These are phyloP conservation scores for Boletus pseudopeckii DNA, from an alignment of 768 basidiomycete genomes.

Conservation along the genomic window DNA sequence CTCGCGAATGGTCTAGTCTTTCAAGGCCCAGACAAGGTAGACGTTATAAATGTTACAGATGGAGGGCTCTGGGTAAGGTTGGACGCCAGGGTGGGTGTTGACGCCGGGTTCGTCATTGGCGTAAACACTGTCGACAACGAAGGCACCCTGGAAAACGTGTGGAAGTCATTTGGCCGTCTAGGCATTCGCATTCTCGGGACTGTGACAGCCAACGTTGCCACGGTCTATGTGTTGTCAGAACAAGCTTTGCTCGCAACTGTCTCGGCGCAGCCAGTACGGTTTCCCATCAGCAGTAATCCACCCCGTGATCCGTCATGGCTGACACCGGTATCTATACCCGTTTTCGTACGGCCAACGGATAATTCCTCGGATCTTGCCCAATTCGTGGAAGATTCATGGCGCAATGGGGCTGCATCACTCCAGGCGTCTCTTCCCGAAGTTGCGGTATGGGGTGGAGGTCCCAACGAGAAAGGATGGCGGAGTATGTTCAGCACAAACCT, in stretches of 20 bases:
- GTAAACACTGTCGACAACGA: slow-evolving; percentile 47
- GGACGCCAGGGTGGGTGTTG: slow-evolving; percentile 57
- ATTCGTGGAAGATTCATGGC: slow-evolving; percentile 61
- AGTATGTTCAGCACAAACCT: slow-evolving; percentile 37
- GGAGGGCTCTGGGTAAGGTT: slow-evolving; percentile 61
- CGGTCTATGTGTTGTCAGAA: slow-evolving; percentile 47
- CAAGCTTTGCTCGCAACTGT: slow-evolving; percentile 43
- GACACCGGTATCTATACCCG: slow-evolving; percentile 46
- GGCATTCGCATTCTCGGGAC: slow-evolving; percentile 54
- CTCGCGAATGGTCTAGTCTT: slow-evolving; percentile 53
- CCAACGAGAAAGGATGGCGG: slow-evolving; percentile 46
- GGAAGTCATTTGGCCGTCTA: slow-evolving; percentile 70
- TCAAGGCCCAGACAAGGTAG: slow-evolving; percentile 56
- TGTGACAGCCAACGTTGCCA: slow-evolving; percentile 54
- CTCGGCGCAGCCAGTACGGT: slow-evolving; percentile 45
- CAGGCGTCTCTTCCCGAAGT: slow-evolving; percentile 42
- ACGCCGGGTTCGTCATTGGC: slow-evolving; percentile 60
- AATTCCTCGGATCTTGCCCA: slow-evolving; percentile 45
- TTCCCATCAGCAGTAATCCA: slow-evolving; percentile 46
- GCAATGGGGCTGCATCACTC: slow-evolving; percentile 45
- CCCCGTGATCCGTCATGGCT: slow-evolving; percentile 53
- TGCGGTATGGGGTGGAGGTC: slow-evolving; percentile 49
- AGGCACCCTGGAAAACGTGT: slow-evolving; percentile 42
- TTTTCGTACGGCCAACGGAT: slow-evolving; percentile 52
- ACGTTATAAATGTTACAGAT: slow-evolving; percentile 61